A percentile compares a stretch with the other conserved stretches of the same genome.
These are phyloP conservation scores for Bolboschoenoplectus hybrid DNA, from an alignment of 202 grass and related monocot genomes.

Conservation along the genomic window DNA sequence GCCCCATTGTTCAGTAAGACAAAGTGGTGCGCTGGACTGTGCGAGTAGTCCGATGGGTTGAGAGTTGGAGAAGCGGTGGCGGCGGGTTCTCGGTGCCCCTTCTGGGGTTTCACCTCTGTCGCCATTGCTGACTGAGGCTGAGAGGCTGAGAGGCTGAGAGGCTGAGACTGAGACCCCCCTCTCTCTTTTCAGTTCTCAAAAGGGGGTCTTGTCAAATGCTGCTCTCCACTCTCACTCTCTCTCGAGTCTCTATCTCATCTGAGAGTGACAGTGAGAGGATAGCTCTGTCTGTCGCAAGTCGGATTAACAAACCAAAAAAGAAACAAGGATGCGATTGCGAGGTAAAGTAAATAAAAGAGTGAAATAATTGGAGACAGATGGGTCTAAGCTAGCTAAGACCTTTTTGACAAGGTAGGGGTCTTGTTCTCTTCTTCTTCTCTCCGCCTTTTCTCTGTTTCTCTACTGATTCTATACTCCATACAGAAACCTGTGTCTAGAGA, in stretches of 20 bases:
- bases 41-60: slow-evolving; percentile 57
- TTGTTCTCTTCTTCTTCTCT: neutral
- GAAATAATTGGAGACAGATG: slow-evolving; percentile 12
- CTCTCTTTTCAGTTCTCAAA: neutral
- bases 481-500: neutral
- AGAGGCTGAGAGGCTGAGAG: no score
- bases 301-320: neutral
- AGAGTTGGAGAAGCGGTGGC: slow-evolving; percentile 51
- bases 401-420: neutral
- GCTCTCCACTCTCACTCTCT: neutral
- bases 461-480: neutral
- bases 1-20: slow-evolving; percentile 60
- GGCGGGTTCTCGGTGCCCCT: neutral
- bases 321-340: neutral
- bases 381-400: neutral
- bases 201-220: neutral
- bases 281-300: neutral
- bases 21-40: slow-evolving; percentile 69
- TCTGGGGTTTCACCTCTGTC: slow-evolving; percentile 36
- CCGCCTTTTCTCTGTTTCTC: slow-evolving; percentile 28
- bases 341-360: neutral
- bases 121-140: neutral
- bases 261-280: neutral
- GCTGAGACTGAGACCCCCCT: neutral
- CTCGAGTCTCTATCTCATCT: slow-evolving; percentile 13